A percentile compares a stretch with the other conserved stretches of the same genome.
Evolutionary conservation across 305 asterid genomes (phyloP).

Genomic region (Fraxinus greggii): DNA sequence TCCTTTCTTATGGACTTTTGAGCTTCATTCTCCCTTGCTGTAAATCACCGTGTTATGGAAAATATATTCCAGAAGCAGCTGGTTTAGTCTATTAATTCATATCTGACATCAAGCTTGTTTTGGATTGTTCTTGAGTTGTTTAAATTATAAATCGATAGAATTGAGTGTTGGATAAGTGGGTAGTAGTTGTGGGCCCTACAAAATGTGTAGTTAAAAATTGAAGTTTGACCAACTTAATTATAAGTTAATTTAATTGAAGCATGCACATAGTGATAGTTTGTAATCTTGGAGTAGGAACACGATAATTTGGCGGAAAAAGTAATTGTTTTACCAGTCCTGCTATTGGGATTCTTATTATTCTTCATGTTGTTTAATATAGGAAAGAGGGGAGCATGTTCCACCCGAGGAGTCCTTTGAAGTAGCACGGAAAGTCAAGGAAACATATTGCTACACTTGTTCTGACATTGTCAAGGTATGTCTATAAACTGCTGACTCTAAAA

Average conservation of each 20-base stretch:
- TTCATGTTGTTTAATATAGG: slow-evolving; percentile 48
- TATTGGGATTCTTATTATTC: slow-evolving; percentile 20
- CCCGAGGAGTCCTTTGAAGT: slow-evolving; percentile 92
- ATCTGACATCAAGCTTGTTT: not conserved
- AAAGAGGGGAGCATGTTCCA: slow-evolving; percentile 94
- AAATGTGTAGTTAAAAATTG: not conserved
- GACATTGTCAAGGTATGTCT: slow-evolving; percentile 85
- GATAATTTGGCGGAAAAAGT: not conserved
- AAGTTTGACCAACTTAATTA: not conserved
- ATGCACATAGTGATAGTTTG: not conserved
- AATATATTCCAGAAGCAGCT: not conserved
- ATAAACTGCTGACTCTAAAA: not conserved
- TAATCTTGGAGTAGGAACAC: not conserved
- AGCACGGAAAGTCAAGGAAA: slow-evolving; percentile 87
- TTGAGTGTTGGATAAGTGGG: not conserved
- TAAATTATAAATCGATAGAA: not conserved
- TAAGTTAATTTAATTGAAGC: not conserved
- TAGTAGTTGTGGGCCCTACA: not conserved
- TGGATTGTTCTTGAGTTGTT: not conserved
- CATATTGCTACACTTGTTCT: slow-evolving; percentile 90
- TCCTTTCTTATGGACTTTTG: not conserved
- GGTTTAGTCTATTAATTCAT: slow-evolving; percentile 11
- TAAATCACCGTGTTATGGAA: not conserved
- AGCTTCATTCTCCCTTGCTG: not conserved
- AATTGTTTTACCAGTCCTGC: not conserved